Evolutionary conservation across 345 rosid species (phyloP), one percentile per base, ranked within the genome.

Genomic region (Arabis alpina): DNA sequence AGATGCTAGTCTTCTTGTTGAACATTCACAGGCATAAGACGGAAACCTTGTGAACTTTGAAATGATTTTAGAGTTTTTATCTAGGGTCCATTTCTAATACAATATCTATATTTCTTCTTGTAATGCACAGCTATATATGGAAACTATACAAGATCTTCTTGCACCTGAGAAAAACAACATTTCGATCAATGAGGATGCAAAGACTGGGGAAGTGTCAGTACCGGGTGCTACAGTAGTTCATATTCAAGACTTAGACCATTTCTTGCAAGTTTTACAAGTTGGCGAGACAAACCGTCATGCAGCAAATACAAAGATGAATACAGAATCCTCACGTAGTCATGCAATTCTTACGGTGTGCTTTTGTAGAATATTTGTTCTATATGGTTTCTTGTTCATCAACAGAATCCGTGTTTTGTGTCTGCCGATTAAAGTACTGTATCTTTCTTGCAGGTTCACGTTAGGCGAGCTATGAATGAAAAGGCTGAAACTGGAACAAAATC

Each of bases 281-380:
- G 98, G 96, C 4, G 96, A 93, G 82, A 75, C 88, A 63, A 90
- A 93, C 77, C 97, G 96, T 8, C 82, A 84, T 82, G 88, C 91
- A 5, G 93, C 98, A 23, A 90, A 90, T 66, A 93, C 98, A 68
- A 93, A 85, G 80, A 83, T 83, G 71, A 90, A 93, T 78, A 86
- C 97, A 12, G 98, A 93, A 82, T 93, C 98, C 75, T 93, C 98
- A 16, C 96, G 97, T 52, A 93, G 98, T 77, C 98, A 93, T 77
- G 96, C 98, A 48, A 86, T 93, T 85, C 87, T 93, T 54, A 82
- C 81, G 91, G 98, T 88, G 74, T 54, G 85, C 39, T 66, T 67
- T 48, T 36, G 12, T 28, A 40, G 53, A 53, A 50, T 45, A 9
- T 51, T 61, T 77, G 13, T 10, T 41, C 64, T 54, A 34, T 68